Conservation (phyloP, 176 grass and related monocot genomes). For the Poa pratensis region DNA sequence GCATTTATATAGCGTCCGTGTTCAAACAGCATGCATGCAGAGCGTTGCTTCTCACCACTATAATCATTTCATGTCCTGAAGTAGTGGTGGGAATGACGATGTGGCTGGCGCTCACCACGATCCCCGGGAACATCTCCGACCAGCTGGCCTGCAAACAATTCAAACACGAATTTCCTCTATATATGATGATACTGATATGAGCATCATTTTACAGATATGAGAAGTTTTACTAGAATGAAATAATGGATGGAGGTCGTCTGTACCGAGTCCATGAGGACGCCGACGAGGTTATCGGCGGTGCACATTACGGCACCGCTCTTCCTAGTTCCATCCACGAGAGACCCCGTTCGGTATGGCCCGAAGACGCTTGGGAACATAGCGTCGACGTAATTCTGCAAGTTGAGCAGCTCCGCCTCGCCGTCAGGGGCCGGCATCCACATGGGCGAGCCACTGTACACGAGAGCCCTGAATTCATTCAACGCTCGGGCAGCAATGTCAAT, state of each 20-base stretch:
- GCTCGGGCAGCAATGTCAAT: neutral
- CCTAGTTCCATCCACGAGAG: neutral
- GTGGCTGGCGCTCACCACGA: neutral
- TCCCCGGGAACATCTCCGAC: constrained; percentile 11
- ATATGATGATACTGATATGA: neutral
- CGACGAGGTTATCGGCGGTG: neutral
- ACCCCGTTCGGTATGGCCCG: neutral
- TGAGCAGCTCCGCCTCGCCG: neutral
- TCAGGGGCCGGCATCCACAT: neutral
- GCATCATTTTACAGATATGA: neutral
- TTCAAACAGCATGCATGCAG: neutral
- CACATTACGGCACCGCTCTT: neutral
- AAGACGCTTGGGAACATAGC: neutral
- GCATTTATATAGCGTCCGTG: neutral
- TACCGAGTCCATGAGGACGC: constrained; percentile 24
- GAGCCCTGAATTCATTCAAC: neutral
- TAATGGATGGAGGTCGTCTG: neutral
- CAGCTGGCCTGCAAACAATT: neutral
- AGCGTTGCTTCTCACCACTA: constrained; percentile 23
- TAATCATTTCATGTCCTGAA: neutral
- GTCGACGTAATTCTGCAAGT: neutral
- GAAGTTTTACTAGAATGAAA: neutral
- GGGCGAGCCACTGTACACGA: neutral
- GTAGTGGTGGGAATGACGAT: neutral
- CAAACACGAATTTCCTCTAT: neutral